Conservation (phyloP, 2,329 filamentous ascomycete species). For the Lecanoromycetidae sp. region DNA sequence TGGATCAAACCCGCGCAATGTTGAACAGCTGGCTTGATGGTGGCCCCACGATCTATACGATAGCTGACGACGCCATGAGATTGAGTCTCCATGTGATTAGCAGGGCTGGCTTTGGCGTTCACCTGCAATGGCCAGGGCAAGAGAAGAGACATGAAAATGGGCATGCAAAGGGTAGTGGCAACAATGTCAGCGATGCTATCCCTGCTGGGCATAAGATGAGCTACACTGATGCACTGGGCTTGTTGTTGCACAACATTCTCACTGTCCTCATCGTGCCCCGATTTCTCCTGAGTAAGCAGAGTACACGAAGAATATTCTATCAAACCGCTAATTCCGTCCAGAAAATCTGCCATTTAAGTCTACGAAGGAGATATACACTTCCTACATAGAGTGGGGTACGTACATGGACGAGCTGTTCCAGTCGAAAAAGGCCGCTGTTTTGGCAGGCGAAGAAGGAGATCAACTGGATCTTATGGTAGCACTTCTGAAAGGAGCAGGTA, state of each 20-base stretch:
- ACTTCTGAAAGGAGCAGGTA: slow-evolving; percentile 46
- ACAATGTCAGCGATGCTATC: slow-evolving; percentile 3
- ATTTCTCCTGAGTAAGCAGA: slow-evolving; percentile 37
- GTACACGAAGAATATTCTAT: neutral
- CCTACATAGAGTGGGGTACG: slow-evolving; percentile 50
- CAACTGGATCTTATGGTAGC: slow-evolving; percentile 47
- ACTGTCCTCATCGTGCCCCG: slow-evolving; percentile 48
- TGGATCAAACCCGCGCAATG: slow-evolving; percentile 53
- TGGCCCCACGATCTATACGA: slow-evolving; percentile 41
- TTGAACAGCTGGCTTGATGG: slow-evolving; percentile 40
- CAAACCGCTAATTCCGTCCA: slow-evolving; percentile 19
- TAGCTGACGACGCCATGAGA: slow-evolving; percentile 55
- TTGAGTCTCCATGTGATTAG: slow-evolving; percentile 49
- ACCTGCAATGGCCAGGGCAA: slow-evolving; percentile 11
- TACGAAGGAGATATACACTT: slow-evolving; percentile 41
- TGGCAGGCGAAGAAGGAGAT: slow-evolving; percentile 27
- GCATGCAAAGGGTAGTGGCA: slow-evolving; percentile 16
- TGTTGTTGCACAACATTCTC: slow-evolving; percentile 51
- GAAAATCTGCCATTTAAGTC: slow-evolving; percentile 39
- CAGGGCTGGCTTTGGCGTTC: slow-evolving; percentile 56
- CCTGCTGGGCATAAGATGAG: slow-evolving; percentile 47
- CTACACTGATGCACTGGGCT: slow-evolving; percentile 51
- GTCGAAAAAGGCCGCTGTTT: slow-evolving; percentile 43
- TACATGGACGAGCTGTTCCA: slow-evolving; percentile 60
- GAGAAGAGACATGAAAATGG: neutral